Evolutionary conservation across 331 rosid species (phyloP), one percentile per base, ranked within the genome.

Genomic region (Acacia pycnantha): DNA sequence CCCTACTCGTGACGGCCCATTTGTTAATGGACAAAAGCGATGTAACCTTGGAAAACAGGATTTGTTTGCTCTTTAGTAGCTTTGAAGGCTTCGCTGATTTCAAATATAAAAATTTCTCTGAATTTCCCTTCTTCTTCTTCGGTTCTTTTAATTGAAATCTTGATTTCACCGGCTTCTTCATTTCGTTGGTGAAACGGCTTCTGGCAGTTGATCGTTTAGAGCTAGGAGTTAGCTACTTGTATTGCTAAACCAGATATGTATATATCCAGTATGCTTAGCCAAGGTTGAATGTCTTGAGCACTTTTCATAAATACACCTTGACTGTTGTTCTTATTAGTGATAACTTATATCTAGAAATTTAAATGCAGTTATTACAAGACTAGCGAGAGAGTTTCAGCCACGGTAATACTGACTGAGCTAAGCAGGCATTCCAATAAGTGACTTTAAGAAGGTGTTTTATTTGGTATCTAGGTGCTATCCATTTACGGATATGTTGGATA

Each of bases 211-310:
- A 66, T 4, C 46, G 46, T 66, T 16, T 66, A 66, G 46, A 37
- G 37, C 29, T 21, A 8, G 74, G 74, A 41, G 31, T 69, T 69
- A 69, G 43, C 21, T 41, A 41, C 2, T n/a, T 69, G 74, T 26
- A n/a, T 41, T 40, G 26, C 74, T 41, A 41, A 41, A 41, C 74
- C 53, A 37, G 53, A 70, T 43, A 43, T 41, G 6, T n/a, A 41
- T 2, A 41, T 21, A 13, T 43, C 54, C 33, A 6, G 13, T 7
- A 41, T 21, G 19, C 33, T 40, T 41, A 69, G 21, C 47, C 18
- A 54, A 65, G 56, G 24, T 67, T 27, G 65, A 44, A 56, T 76
- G 83, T 76, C 62, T 81, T 51, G 27, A 5, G 54, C 72, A 40
- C 68, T 62, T 62, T 41, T 16, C 72, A 14, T 26, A 33, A 65